Conservation (phyloP, 805 yeast genomes). For the Peterozyma toletana region DNA sequence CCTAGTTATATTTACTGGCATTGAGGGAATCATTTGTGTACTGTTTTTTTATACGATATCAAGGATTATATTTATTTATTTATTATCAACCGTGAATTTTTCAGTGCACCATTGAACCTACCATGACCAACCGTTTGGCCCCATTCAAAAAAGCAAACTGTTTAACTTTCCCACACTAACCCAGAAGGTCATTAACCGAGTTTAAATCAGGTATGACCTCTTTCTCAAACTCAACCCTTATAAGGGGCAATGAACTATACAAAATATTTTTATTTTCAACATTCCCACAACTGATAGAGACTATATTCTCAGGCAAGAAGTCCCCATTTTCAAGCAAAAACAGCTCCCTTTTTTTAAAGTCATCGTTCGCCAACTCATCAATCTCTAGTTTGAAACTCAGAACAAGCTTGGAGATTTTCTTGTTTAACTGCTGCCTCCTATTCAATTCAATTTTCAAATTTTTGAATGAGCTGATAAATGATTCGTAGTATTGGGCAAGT, state of each 20-base stretch:
- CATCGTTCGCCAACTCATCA: slow-evolving; percentile 31
- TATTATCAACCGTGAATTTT: too few species aligned
- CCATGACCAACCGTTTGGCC: too few species aligned
- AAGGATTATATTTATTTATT: too few species aligned
- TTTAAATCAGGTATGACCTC: slow-evolving; percentile 9
- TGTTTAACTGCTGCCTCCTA: slow-evolving; percentile 37
- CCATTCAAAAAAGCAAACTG: too few species aligned
- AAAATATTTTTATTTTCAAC: slow-evolving; percentile 5
- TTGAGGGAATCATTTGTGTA: too few species aligned
- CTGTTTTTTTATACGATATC: too few species aligned
- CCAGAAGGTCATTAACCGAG: too few species aligned
- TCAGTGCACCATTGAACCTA: too few species aligned
- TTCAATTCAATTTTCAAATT: slow-evolving; percentile 43
- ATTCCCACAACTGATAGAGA: slow-evolving; percentile 10
- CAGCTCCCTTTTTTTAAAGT: slow-evolving; percentile 29
- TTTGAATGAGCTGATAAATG: slow-evolving; percentile 45
- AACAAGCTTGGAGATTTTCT: slow-evolving; percentile 30
- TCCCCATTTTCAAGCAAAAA: slow-evolving; percentile 45
- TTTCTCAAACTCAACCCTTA: slow-evolving; percentile 5
- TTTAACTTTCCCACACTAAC: too few species aligned
- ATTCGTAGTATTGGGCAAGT: slow-evolving; percentile 39
- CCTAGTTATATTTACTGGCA: too few species aligned
- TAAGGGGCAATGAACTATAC: slow-evolving; percentile 8
- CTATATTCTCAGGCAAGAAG: slow-evolving; percentile 40
- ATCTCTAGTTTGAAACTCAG: slow-evolving; percentile 33